A percentile compares a stretch with the other conserved stretches of the same genome.
Evolutionary conservation across 176 grass and related monocot genomes (phyloP).

Genomic region (Saccharum officinarum): DNA sequence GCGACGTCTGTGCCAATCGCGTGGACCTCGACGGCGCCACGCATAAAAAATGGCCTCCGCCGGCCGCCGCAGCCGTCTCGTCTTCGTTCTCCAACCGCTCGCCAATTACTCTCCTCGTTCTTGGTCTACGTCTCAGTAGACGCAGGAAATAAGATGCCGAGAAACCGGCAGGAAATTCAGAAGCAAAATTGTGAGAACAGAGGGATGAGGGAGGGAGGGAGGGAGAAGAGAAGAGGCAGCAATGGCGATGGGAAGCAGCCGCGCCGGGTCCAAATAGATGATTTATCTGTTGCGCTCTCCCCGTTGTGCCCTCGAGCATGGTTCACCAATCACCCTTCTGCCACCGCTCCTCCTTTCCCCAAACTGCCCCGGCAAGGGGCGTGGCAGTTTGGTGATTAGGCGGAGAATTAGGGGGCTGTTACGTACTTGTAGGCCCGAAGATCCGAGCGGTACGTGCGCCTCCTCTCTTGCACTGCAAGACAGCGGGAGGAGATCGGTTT

Average conservation of each 20-base stretch:
- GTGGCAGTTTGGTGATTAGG: conserved; percentile 26
- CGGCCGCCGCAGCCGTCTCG: conserved; percentile 33
- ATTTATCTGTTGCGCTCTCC: conserved; percentile 53
- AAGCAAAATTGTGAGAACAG: conserved; percentile 28
- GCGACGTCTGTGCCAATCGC: conserved; percentile 45
- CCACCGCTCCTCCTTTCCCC: conserved; percentile 17
- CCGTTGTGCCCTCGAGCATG: background rate
- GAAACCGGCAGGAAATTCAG: conserved; percentile 27
- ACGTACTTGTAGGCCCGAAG: background rate
- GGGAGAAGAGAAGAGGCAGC: conserved; percentile 42
- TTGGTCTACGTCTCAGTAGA: background rate
- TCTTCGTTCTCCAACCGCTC: conserved; percentile 12
- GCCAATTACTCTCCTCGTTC: background rate
- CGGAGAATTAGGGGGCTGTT: background rate
- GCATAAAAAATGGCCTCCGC: conserved; percentile 50
- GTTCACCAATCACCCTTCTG: conserved; percentile 29
- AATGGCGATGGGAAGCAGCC: conserved; percentile 59
- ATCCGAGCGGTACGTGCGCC: conserved; percentile 22
- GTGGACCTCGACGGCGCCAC: conserved; percentile 47
- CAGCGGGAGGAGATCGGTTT: conserved; percentile 5
- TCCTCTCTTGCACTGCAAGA: conserved; percentile 45
- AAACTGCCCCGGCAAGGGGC: conserved; percentile 33
- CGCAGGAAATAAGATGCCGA: background rate
- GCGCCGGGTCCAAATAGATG: conserved; percentile 59
- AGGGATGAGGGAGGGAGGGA: background rate